Evolutionary conservation across 768 basidiomycete genomes (phyloP).

Genomic region (Xerocomellus intermedius): DNA sequence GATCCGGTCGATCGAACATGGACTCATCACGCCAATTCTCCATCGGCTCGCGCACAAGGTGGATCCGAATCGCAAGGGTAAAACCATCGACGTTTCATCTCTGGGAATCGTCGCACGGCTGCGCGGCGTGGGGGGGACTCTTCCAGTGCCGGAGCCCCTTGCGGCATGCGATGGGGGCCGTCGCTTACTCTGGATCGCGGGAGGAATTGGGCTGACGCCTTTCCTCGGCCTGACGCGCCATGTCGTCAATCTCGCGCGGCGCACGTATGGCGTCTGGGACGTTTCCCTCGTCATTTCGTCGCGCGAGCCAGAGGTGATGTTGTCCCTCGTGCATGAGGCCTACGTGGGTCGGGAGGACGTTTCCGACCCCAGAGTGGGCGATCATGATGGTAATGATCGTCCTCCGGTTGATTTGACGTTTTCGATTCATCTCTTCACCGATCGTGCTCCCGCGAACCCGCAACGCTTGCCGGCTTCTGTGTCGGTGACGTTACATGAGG

Average conservation of each 20-base stretch:
- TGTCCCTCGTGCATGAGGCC: conserved; percentile 41
- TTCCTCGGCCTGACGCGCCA: conserved; percentile 52
- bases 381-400: not conserved
- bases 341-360: conserved; percentile 6
- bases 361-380: not conserved
- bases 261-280: conserved; percentile 33
- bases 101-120: conserved; percentile 45
- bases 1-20: conserved; percentile 53
- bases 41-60: conserved; percentile 39
- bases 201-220: conserved; percentile 65
- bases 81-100: conserved; percentile 17
- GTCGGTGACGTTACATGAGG: conserved; percentile 13
- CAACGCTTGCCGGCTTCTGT: conserved; percentile 8
- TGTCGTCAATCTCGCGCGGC: conserved; percentile 13
- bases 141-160: conserved; percentile 28
- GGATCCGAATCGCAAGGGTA: conserved; percentile 5
- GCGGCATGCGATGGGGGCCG: conserved; percentile 25
- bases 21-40: conserved; percentile 54
- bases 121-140: conserved; percentile 53
- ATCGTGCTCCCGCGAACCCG: not conserved
- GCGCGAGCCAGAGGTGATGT: conserved; percentile 50
- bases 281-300: conserved; percentile 51
- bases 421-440: conserved; percentile 18
- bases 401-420: conserved; percentile 14
- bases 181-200: conserved; percentile 56